Conservation (phyloP, 1,284 basidiomycete species). For the Earliella scabrosa region DNA sequence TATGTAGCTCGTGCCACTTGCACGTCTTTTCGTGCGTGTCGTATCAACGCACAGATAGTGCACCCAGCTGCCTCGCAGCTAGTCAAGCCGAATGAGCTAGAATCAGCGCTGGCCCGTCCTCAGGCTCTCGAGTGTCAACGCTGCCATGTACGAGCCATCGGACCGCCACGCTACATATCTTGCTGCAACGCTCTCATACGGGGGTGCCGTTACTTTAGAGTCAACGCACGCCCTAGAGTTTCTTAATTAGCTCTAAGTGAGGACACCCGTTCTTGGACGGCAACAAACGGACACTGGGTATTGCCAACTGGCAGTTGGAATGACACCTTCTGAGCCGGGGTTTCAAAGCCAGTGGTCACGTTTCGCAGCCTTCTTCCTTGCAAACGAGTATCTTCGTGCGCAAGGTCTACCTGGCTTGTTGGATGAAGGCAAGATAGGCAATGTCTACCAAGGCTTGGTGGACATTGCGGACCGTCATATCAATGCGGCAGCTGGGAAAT, state of each 20-base stretch:
- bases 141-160: slow-evolving; percentile 37
- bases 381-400: slow-evolving; percentile 9
- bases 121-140: too few species aligned
- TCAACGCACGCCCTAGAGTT: not conserved
- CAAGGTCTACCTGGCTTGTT: slow-evolving; percentile 14
- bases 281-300: slow-evolving; percentile 35
- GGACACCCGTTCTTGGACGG: slow-evolving; percentile 36
- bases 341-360: too few species aligned
- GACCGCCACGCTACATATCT: slow-evolving; percentile 27
- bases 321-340: too few species aligned
- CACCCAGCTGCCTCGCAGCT: slow-evolving; percentile 33
- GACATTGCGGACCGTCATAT: slow-evolving; percentile 15
- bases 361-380: slow-evolving; percentile 11
- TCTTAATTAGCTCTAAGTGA: not conserved
- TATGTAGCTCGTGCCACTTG: slow-evolving; percentile 32
- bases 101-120: slow-evolving; percentile 38
- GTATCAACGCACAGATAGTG: slow-evolving; percentile 41
- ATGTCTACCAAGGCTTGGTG: slow-evolving; percentile 7
- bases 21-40: slow-evolving; percentile 36
- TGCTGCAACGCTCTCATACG: slow-evolving; percentile 31
- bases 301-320: too few species aligned
- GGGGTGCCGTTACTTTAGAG: slow-evolving; percentile 15
- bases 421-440: slow-evolving; percentile 2
- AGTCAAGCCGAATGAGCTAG: slow-evolving; percentile 42
- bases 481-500: slow-evolving; percentile 5